A percentile compares a stretch with the other conserved stretches of the same genome.
Conservation (phyloP, 495 filamentous ascomycete genomes). For the Penicillium alfredii region DNA sequence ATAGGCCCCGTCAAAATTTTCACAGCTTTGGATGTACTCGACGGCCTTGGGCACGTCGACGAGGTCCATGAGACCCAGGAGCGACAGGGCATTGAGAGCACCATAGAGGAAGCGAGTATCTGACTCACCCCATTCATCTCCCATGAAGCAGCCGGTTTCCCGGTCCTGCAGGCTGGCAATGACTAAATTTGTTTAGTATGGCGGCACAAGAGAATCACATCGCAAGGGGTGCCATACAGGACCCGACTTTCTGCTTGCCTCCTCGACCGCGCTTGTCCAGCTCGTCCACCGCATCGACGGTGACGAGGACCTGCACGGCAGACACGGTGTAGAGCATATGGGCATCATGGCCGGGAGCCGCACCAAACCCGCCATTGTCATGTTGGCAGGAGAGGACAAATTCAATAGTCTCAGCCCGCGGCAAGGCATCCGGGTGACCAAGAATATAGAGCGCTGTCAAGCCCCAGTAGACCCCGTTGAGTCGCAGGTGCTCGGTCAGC, state of each 20-base stretch:
- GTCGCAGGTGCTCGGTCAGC: constrained; percentile 90
- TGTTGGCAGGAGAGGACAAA: constrained; percentile 90
- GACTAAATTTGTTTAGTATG: constrained; percentile 45
- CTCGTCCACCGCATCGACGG: constrained; percentile 75
- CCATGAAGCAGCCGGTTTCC: constrained; percentile 78
- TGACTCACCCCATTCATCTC: constrained; percentile 92
- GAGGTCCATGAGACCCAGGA: constrained; percentile 62
- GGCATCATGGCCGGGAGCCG: constrained; percentile 88
- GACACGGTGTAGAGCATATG: constrained; percentile 94
- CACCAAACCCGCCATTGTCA: constrained; percentile 84
- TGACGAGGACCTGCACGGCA: constrained; percentile 84
- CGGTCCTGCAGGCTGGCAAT: constrained; percentile 76
- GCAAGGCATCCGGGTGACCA: constrained; percentile 69
- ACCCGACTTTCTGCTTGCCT: constrained; percentile 64
- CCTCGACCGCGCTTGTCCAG: constrained; percentile 62
- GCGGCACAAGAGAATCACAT: constrained; percentile 8
- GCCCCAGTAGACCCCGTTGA: constrained; percentile 97
- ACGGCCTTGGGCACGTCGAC: constrained; percentile 77
- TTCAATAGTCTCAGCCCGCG: constrained; percentile 73
- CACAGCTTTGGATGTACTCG: constrained; percentile 67
- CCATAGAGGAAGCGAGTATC: constrained; percentile 93
- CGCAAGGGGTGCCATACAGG: constrained; percentile 50
- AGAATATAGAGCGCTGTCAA: constrained; percentile 83
- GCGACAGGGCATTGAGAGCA: constrained; percentile 77
- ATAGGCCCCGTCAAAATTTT: constrained; percentile 91